A percentile compares a stretch with the other conserved stretches of the same genome.
These are phyloP conservation scores for Proliferodiscus dingleyae DNA, from an alignment of 2,329 filamentous ascomycete genomes.

Conservation along the genomic window DNA sequence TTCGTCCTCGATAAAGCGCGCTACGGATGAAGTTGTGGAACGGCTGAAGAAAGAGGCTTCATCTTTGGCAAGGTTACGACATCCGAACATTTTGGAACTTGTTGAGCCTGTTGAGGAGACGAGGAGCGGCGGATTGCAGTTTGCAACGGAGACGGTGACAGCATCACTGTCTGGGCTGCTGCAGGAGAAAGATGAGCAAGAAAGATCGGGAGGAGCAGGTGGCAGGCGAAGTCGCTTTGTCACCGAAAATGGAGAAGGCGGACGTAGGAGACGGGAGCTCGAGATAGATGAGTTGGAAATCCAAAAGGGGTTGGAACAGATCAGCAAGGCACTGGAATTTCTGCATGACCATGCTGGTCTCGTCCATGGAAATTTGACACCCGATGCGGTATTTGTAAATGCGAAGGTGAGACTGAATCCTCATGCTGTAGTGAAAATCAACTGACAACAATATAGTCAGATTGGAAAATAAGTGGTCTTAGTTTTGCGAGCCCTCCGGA, in stretches of 20 bases:
- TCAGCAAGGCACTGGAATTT: constrained; percentile 92
- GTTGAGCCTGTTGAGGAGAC: constrained; percentile 96
- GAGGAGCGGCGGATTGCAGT: constrained; percentile 84
- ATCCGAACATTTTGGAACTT: constrained; percentile 87
- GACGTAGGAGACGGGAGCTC: constrained; percentile 68
- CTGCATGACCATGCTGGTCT: constrained; percentile 91
- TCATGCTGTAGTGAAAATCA: constrained; percentile 7
- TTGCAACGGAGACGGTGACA: constrained; percentile 88
- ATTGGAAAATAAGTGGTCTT: constrained; percentile 98
- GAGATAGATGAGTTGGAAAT: constrained; percentile 97
- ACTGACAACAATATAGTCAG: constrained; percentile 57
- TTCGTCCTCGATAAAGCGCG: constrained; percentile 68
- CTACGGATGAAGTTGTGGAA: constrained; percentile 86
- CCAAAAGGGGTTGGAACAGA: constrained; percentile 89
- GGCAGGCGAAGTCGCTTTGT: constrained; percentile 74
- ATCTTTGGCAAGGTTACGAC: constrained; percentile 78
- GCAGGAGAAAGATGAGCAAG: constrained; percentile 84
- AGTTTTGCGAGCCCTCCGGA: constrained; percentile 81
- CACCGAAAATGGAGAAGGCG: constrained; percentile 72
- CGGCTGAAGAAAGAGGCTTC: constrained; percentile 87
- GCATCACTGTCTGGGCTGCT: constrained; percentile 79
- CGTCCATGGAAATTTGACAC: constrained; percentile 90
- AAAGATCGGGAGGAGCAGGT: constrained; percentile 62
- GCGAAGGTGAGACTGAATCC: constrained; percentile 59
- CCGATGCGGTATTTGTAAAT: constrained; percentile 90